Percentiles rank a stretch among this genome's conserved stretches.
These are phyloP conservation scores for Brassica rapa DNA, from an alignment of 345 rosid genomes.

Conservation along the genomic window DNA sequence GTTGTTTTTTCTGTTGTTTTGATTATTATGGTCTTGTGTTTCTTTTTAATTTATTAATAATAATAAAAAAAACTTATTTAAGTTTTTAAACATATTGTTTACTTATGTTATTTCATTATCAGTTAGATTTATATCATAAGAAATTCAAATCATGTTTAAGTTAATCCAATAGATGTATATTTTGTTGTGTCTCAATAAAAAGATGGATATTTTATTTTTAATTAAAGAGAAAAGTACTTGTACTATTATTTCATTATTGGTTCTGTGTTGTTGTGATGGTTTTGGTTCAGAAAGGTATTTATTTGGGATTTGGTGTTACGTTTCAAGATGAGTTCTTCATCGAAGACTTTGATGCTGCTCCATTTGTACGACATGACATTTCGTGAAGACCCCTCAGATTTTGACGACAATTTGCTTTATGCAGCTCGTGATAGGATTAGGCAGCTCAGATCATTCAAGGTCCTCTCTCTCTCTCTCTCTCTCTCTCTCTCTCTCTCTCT, in stretches of 20 bases:
- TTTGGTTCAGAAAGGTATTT: background rate
- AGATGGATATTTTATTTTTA: background rate
- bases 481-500: too few relatives aligned
- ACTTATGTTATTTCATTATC: too few relatives aligned
- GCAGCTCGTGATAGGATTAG: conserved; percentile 49
- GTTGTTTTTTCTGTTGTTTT: too few relatives aligned
- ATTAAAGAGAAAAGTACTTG: background rate
- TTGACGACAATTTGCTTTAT: conserved; percentile 50
- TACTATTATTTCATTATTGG: background rate
- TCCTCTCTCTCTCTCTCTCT: conserved; percentile 12
- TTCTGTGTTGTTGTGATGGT: background rate
- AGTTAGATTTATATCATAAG: too few relatives aligned
- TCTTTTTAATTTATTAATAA: background rate
- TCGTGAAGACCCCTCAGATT: conserved; percentile 58
- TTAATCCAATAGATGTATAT: background rate
- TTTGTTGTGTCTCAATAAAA: too few relatives aligned
- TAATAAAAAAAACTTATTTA: background rate
- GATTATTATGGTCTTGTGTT: too few relatives aligned
- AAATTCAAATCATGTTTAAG: too few relatives aligned
- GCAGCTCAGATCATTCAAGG: conserved; percentile 71
- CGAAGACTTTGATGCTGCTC: conserved; percentile 44
- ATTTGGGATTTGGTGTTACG: background rate
- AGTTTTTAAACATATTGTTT: background rate
- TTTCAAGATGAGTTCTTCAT: conserved; percentile 41
- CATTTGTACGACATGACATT: conserved; percentile 49